Conservation (phyloP, 768 basidiomycete genomes). For the Cystoderma amianthinum region DNA sequence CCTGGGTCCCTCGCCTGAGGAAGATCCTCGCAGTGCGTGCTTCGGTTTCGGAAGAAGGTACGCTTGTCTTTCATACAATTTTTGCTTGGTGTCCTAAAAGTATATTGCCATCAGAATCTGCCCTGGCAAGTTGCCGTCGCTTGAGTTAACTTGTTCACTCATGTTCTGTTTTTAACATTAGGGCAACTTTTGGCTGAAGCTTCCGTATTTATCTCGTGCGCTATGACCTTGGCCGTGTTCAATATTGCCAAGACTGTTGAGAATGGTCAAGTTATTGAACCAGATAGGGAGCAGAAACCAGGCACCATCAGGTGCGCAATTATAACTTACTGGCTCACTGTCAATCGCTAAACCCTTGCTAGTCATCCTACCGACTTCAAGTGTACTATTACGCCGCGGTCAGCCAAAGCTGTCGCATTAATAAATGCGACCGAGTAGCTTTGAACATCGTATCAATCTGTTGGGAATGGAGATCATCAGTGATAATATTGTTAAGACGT, state of each 20-base stretch:
- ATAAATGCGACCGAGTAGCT: conserved; percentile 22
- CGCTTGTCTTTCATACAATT: neutral
- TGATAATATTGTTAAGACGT: no score
- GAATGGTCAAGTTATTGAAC: conserved; percentile 19
- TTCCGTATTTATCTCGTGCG: conserved; percentile 31
- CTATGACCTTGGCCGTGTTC: conserved; percentile 35
- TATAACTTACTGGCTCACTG: neutral
- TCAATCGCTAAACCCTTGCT: neutral
- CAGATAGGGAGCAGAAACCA: conserved; percentile 30
- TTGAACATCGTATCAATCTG: no score
- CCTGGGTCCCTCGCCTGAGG: conserved; percentile 30
- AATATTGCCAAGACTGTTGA: conserved; percentile 23
- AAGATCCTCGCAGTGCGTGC: conserved; percentile 34
- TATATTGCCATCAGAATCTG: conserved; percentile 19
- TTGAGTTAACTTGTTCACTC: neutral
- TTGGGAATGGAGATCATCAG: no score
- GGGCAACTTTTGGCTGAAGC: conserved; percentile 32
- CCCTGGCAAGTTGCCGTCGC: conserved; percentile 17
- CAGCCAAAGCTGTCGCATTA: conserved; percentile 26
- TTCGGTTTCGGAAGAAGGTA: conserved; percentile 54
- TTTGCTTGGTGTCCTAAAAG: neutral
- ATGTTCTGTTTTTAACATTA: conserved; percentile 7
- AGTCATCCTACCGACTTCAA: conserved; percentile 36
- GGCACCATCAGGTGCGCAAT: conserved; percentile 37
- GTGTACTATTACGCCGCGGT: conserved; percentile 33